A percentile compares a stretch with the other conserved stretches of the same genome.
These are phyloP conservation scores for Phytophthora sojae DNA, from an alignment of 352 stramenopile species.

Conservation along the genomic window DNA sequence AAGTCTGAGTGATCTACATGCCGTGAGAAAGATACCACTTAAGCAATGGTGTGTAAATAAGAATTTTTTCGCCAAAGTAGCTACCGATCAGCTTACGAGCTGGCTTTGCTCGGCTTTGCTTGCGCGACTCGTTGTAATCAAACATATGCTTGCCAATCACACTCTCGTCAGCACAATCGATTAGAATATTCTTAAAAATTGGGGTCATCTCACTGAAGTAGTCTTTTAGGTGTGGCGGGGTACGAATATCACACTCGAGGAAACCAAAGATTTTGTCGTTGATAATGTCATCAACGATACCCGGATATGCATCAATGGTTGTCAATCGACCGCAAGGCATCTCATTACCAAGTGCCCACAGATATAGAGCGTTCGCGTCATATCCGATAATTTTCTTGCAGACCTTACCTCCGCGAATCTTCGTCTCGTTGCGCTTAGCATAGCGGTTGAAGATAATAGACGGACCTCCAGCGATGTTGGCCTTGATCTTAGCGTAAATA, in stretches of 20 bases:
- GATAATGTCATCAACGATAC: not conserved
- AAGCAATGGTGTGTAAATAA: constrained; percentile 44
- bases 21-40: constrained; percentile 50
- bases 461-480: not conserved
- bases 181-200: constrained; percentile 5
- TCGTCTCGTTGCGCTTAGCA: not conserved
- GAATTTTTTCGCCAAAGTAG: constrained; percentile 43
- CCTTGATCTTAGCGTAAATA: too few species aligned
- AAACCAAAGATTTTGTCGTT: not conserved
- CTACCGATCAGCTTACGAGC: constrained; percentile 36
- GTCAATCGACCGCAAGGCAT: not conserved
- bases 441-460: too few species aligned
- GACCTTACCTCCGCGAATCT: not conserved
- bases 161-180: too few species aligned
- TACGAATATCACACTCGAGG: not conserved
- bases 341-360: not conserved
- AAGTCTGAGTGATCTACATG: constrained; percentile 32
- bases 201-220: not conserved
- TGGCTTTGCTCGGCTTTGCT: constrained; percentile 9
- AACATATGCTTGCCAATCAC: constrained; percentile 46
- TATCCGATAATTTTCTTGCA: constrained; percentile 17
- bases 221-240: not conserved
- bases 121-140: constrained; percentile 17
- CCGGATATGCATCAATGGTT: not conserved
- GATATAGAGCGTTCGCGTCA: not conserved